Base-by-base conservation (phyloP, 768 basidiomycete species). In the Calocera cornea region DNA sequence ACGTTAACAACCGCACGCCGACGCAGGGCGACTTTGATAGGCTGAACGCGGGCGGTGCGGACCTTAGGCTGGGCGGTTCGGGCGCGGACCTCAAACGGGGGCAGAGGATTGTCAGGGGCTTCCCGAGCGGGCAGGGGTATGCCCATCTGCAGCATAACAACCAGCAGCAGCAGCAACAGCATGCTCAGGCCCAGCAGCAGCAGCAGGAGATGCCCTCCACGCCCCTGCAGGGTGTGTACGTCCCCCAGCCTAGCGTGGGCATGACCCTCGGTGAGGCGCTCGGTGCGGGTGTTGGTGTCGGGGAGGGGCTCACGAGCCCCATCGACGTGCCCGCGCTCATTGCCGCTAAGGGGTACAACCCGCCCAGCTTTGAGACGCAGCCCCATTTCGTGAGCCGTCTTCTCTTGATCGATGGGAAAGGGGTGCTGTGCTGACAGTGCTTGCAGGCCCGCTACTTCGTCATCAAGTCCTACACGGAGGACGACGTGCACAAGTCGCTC, bases 401-500 rank as follows among this genome's bases (percentile, higher is more conserved):
- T 49, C 27, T 64, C 47, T 44, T 64, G 66, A 24, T 68, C 65
- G 68, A 47, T 3, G 24, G 44, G 19, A 24, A 8, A 19, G 5
- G 7, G 44, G 14, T 38, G 36, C 5, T 38, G 36, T 33, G 54
- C 5, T 60, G 54, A 50, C 24, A n/a, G 8, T 5, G 24, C 14
- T 31, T 12, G 0, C 65, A 92, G 87, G 93, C 95, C 2, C 83
- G 95, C 17, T 98, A 83, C 79, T 97, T 97, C 74, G 95, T 98
- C 34, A 98, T 99, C 82, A 99, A 99, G 76, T 95, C 92, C 0
- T 99, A 95, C 78, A 98, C 97, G 0, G 95, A 98, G 76, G 97
- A 97, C 73, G 95, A 99, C 74, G 95, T 99, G 0, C 95, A 98
- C 79, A 99, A 99, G 77, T 95, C 92, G 17, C 83, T 97, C 73